Conservation (phyloP, 169 alveolate genomes). For the Eimeria necatrix region DNA sequence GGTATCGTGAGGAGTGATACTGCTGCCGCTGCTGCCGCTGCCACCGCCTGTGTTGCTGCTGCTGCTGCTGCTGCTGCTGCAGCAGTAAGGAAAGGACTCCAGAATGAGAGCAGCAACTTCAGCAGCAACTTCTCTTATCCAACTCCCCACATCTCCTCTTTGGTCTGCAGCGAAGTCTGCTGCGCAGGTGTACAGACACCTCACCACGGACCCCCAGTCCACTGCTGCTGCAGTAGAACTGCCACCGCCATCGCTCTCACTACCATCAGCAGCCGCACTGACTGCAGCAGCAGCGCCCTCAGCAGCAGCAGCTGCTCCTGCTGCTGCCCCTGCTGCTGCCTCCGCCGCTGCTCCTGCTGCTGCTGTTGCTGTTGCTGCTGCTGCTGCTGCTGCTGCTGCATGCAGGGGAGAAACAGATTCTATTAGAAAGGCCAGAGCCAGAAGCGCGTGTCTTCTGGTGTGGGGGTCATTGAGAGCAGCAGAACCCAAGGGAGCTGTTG, state of each 20-base stretch:
- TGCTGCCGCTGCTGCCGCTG: conserved; percentile 32
- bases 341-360: neutral
- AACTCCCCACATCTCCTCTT: conserved; percentile 94
- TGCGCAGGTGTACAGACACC: conserved; percentile 39
- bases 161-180: conserved; percentile 47
- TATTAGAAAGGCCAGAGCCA: conserved; percentile 42
- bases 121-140: conserved; percentile 93
- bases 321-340: neutral
- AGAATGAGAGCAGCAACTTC: conserved; percentile 81
- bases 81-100: conserved; percentile 16
- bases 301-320: neutral
- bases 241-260: neutral
- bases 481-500: conserved; percentile 47
- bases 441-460: conserved; percentile 62
- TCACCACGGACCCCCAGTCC: conserved; percentile 42
- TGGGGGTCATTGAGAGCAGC: conserved; percentile 58
- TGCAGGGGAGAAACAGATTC: neutral
- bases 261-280: neutral
- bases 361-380: neutral
- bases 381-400: neutral
- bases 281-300: conserved; percentile 30
- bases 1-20: neutral
- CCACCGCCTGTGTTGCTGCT: neutral
- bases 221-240: neutral
- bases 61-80: neutral